phyloP scores from a whole-genome alignment of 1,284 basidiomycete genomes.

The Rhizoctonia solani region DNA sequence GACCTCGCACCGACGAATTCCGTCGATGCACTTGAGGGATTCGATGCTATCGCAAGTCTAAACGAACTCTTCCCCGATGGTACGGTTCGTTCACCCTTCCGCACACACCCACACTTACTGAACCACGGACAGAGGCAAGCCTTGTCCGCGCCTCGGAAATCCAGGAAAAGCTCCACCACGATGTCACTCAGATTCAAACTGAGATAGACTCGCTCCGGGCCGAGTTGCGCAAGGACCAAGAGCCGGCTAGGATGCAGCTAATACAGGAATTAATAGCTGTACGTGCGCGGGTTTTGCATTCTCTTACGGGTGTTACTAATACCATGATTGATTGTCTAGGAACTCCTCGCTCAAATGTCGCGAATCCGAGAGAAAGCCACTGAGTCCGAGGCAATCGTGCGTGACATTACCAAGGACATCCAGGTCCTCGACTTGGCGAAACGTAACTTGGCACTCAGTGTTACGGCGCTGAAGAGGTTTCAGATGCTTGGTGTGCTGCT shows the following conservation, averaged over 20 bases:
- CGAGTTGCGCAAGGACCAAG: constrained; percentile 74
- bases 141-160: constrained; percentile 66
- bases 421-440: constrained; percentile 94
- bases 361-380: constrained; percentile 93
- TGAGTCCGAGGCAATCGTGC: constrained; percentile 93
- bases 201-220: constrained; percentile 72
- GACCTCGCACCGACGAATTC: constrained; percentile 18
- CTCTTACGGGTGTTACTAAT: constrained; percentile 28
- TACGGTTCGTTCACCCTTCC: constrained; percentile 46
- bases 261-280: constrained; percentile 95
- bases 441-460: constrained; percentile 85
- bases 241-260: constrained; percentile 80
- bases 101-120: too few relatives aligned
- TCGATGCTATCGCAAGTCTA: constrained; percentile 61
- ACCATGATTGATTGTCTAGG: constrained; percentile 55
- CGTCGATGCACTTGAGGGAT: constrained; percentile 58
- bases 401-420: constrained; percentile 95
- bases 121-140: constrained; percentile 59
- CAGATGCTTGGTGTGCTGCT: constrained; percentile 84
- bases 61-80: constrained; percentile 79
- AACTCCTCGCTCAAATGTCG: constrained; percentile 90
- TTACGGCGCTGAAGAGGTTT: constrained; percentile 88
- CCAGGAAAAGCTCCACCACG: constrained; percentile 61
- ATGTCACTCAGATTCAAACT: constrained; percentile 64
- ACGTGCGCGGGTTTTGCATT: too few relatives aligned